Percentiles rank a stretch among this genome's conserved stretches.
Evolutionary conservation across 352 stramenopile genomes (phyloP).

Genomic region (Thalassiosira gravida): DNA sequence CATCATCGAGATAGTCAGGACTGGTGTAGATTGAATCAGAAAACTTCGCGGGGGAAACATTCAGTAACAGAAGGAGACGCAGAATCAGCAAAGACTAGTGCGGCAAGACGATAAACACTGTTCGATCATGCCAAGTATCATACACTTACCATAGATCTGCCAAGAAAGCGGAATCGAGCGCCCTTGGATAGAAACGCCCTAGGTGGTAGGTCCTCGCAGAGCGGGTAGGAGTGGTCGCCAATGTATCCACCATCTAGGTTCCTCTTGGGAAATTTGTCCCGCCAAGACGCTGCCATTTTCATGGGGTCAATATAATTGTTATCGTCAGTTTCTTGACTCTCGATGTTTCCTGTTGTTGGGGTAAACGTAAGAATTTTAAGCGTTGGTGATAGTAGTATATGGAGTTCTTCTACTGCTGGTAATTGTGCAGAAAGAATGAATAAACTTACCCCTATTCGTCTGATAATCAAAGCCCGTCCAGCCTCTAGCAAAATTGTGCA

Average conservation of each 20-base stretch:
- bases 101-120: no score
- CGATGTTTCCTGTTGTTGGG: no score
- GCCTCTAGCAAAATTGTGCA: constrained; percentile 32
- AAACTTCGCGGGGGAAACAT: no score
- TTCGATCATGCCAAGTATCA: no score
- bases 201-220: constrained; percentile 51
- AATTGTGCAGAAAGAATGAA: no score
- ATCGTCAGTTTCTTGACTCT: background rate
- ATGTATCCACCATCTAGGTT: constrained; percentile 47
- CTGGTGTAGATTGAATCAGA: constrained; percentile 20
- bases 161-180: constrained; percentile 40
- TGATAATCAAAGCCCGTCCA: constrained; percentile 66
- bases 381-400: no score
- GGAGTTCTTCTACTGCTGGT: no score
- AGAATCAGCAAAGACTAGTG: no score
- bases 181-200: constrained; percentile 34
- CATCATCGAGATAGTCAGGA: constrained; percentile 12
- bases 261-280: constrained; percentile 68
- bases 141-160: constrained; percentile 22
- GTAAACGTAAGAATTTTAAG: no score
- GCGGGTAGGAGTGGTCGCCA: constrained; percentile 46
- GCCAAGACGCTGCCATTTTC: constrained; percentile 38
- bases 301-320: constrained; percentile 63
- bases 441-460: constrained; percentile 2
- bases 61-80: no score